Base-by-base conservation (phyloP, 2,329 filamentous ascomycete species). In the Clonostachys solani region DNA sequence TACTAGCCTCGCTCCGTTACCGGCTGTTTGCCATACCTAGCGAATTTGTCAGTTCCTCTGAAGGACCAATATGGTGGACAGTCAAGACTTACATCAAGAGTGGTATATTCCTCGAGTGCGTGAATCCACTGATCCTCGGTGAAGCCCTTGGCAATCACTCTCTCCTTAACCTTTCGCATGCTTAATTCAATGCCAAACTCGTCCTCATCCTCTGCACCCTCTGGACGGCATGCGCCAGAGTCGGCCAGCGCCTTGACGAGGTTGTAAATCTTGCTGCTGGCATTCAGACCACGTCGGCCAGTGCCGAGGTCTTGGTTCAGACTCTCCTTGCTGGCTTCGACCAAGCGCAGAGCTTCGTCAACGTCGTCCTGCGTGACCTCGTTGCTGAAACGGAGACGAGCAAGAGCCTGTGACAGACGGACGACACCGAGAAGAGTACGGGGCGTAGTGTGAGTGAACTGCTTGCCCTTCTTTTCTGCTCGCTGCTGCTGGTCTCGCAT, bases 141-240 rank as follows among this genome's bases (percentile, higher is more conserved):
- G 67, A 96, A 99, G 4, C 94, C 94, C 78, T 96, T 96, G 46
- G 92, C 94, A 58, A 97, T 78, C 33, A 99, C 91, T 54, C 94
- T 75, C 68, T 96, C 92, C 64, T 92, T 83, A 50, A 99, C 89
- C 68, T 90, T 87, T 55, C 87, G 81, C 74, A 99, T 80, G 66
- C 86, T 94, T 58, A 99, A 71, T 67, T 96, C 92, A 17, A 78
- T 64, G 15, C 77, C 74, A 35, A 66, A 62, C 47, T 71, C 74
- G 5, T 76, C 75, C 0, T 77, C 76, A 5, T 70, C 87, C 74
- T 56, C 80, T 56, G 63, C 77, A 29, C 78, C 77, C 34, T 89
- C 90, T 42, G 90, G 84, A 40, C 88, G 84, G 56, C 92, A 91
- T 46, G 91, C 90, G 48, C 92, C 92, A 46, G 83, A 86, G 59